Conservation (phyloP, 192 early-diverging fungal species). For the Umbelopsis isabellina region DNA sequence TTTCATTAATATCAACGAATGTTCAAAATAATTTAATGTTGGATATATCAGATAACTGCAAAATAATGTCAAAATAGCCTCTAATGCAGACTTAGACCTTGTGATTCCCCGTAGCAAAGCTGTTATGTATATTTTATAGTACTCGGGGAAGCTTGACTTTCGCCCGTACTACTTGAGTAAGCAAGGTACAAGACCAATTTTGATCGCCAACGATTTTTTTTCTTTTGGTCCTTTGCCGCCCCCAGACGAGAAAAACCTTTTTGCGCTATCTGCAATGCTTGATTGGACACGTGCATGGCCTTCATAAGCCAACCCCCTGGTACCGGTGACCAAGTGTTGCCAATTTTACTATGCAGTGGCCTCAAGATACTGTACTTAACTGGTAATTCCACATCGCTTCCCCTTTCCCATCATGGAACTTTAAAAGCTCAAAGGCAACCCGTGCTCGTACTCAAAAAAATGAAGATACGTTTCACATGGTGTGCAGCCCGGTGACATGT, state of each 20-base stretch:
- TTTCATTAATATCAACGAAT: too few species aligned
- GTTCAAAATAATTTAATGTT: too few species aligned
- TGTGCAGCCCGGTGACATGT: slow-evolving; percentile 20
- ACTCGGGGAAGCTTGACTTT: not conserved
- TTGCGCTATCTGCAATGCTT: too few species aligned
- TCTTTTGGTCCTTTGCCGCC: too few species aligned
- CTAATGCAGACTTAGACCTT: too few species aligned
- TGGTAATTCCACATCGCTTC: not conserved
- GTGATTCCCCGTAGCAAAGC: too few species aligned
- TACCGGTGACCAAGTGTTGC: slow-evolving; percentile 9
- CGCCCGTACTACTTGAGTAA: not conserved
- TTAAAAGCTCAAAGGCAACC: not conserved
- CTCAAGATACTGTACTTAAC: not conserved
- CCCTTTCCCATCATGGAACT: slow-evolving; percentile 21
- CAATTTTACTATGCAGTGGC: not conserved
- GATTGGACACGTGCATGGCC: slow-evolving; percentile 1
- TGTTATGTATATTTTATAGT: slow-evolving; percentile 17
- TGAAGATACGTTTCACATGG: slow-evolving; percentile 20
- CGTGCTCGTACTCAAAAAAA: slow-evolving; percentile 11
- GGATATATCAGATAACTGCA: too few species aligned
- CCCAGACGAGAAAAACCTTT: too few species aligned
- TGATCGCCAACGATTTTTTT: slow-evolving; percentile 17
- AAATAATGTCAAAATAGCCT: too few species aligned
- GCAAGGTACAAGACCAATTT: not conserved
- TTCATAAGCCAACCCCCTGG: not conserved